Base-by-base conservation (phyloP, 352 stramenopile genomes). In the Phytophthora syringae region DNA sequence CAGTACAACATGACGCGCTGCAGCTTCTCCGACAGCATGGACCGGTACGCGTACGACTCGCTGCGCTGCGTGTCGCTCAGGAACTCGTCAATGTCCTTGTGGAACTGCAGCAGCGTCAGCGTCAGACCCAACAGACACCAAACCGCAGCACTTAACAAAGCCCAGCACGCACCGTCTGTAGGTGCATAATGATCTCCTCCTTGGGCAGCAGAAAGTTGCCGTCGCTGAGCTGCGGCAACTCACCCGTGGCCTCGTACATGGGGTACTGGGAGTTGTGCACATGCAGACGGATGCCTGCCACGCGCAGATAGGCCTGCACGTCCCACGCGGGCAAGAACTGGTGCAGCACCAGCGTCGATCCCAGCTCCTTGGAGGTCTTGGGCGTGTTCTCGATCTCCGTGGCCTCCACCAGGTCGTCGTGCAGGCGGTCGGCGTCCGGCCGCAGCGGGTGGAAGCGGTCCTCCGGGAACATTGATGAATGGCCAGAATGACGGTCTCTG, bases 211-310 rank as follows among this genome's bases (percentile, higher is more conserved):
- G 74, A 52, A 93, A 96, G 67, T 96, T 93, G 56, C 88, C 88
- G 58, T 96, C 88, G 50, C 79, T 92, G 21, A 96, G 75, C 67
- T 96, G 88, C 30, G 88, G 88, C 48, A 96, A 64, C 66, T 91
- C 84, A 49, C 81, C 82, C 1, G 88, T 94, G 49, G 86, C 83
- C 56, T 94, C 88, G 62, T 94, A 93, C 39, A 58, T 49, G 18
- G 88, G 86, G 61, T 96, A 96, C 66, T 79, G 77, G 44, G 88
- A 92, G 83, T 94, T 96, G 60, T 94, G 82, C 52, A 96, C 86
- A 57, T 96, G 86, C 48, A 96, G 63, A 22, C 70, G 66, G 28
- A 96, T 79, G 52, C 83, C 69, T 7, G 86, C 86, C 49, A 96
- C 82, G 45, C 86, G 88, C 59, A 92, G 65, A 70, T 96, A 96